A percentile compares a stretch with the other conserved stretches of the same genome.
Conservation (phyloP, 225 moss, liverwort and hornwort genomes). For the Polytrichum commune region DNA sequence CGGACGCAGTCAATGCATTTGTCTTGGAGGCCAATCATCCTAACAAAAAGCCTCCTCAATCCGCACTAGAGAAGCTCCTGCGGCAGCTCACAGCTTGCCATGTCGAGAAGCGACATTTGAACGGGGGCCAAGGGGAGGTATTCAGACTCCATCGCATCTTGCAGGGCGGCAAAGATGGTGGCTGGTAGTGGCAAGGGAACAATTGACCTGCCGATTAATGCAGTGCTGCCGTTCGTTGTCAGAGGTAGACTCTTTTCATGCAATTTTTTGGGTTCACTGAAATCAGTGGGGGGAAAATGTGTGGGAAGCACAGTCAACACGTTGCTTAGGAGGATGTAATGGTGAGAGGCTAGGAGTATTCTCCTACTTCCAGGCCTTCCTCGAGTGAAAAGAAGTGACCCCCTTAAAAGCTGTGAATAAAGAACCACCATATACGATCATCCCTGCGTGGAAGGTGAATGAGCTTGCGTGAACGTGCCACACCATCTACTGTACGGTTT, state of each 20-base stretch:
- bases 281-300: conserved; percentile 9
- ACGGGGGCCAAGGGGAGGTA: conserved; percentile 91
- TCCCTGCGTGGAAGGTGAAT: too few relatives aligned
- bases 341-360: conserved; percentile 35
- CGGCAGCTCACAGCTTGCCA: conserved; percentile 91
- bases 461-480: too few relatives aligned
- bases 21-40: conserved; percentile 78
- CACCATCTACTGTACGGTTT: too few relatives aligned
- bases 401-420: conserved; percentile 28
- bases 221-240: conserved; percentile 19
- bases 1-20: conserved; percentile 90
- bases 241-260: conserved; percentile 15
- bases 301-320: conserved; percentile 30
- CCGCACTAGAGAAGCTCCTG: conserved; percentile 79
- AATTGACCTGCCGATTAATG: background rate
- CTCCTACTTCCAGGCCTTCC: conserved; percentile 26
- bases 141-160: conserved; percentile 86
- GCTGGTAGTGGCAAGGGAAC: conserved; percentile 51
- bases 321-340: conserved; percentile 35
- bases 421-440: conserved; percentile 9
- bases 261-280: conserved; percentile 17
- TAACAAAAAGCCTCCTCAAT: conserved; percentile 67
- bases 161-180: conserved; percentile 91
- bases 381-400: conserved; percentile 37
- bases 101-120: conserved; percentile 71